Percentiles rank a stretch among this genome's conserved stretches.
Evolutionary conservation across 2,329 filamentous ascomycete species (phyloP).

Genomic region (Diplodia seriata): DNA sequence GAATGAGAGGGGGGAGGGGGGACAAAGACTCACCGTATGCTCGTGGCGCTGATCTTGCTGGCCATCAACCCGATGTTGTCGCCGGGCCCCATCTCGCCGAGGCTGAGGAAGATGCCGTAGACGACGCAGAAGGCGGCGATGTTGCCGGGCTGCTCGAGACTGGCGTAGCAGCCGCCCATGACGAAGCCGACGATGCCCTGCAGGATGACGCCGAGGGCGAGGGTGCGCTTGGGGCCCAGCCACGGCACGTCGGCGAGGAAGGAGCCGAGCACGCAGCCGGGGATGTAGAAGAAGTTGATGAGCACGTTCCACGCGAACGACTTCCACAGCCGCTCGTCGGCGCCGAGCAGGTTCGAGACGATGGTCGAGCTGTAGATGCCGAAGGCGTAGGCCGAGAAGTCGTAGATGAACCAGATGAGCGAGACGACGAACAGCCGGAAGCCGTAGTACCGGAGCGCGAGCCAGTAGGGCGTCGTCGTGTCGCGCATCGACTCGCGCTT

Average conservation of each 20-base stretch:
- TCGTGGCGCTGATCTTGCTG: constrained; percentile 86
- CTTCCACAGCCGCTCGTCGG: constrained; percentile 70
- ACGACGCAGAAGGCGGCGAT: constrained; percentile 80
- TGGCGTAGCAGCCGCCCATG: constrained; percentile 80
- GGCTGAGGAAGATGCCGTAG: constrained; percentile 77
- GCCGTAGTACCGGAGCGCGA: constrained; percentile 63
- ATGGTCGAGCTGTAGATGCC: constrained; percentile 84
- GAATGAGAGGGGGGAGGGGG: too few relatives aligned
- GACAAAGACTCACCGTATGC: constrained; percentile 62
- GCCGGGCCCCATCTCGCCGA: constrained; percentile 84
- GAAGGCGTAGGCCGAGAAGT: constrained; percentile 85
- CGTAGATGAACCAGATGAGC: constrained; percentile 63
- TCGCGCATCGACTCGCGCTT: constrained; percentile 59
- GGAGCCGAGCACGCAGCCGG: constrained; percentile 79
- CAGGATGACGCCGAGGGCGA: constrained; percentile 71
- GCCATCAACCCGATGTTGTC: constrained; percentile 91
- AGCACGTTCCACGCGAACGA: constrained; percentile 88
- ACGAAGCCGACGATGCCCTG: constrained; percentile 86
- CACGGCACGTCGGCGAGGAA: constrained; percentile 71
- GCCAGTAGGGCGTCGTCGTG: constrained; percentile 46
- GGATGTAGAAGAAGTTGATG: constrained; percentile 88
- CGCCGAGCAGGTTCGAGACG: constrained; percentile 68
- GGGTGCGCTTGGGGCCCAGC: constrained; percentile 77
- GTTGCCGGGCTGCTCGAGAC: constrained; percentile 69
- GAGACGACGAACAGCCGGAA: constrained; percentile 60